phyloP scores from a whole-genome alignment of 495 filamentous ascomycete species.

The Thermothielavioides terrestris region DNA sequence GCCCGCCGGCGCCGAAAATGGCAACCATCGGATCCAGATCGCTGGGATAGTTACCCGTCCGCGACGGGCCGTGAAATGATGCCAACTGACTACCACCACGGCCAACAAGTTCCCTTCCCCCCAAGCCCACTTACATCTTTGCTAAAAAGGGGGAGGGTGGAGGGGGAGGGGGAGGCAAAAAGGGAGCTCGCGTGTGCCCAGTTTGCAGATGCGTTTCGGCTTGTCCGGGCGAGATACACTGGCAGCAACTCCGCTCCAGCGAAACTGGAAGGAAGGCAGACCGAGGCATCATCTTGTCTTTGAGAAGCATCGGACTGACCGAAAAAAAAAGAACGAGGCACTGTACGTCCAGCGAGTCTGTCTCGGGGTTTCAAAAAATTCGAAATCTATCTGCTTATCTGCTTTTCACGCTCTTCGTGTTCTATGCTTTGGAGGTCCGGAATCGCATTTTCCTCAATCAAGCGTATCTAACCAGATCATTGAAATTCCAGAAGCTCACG shows the following conservation, averaged over 20 bases:
- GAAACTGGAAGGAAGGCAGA: neutral
- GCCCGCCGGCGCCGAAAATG: neutral
- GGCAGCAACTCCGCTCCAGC: no score
- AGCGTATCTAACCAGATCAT: no score
- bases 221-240: no score
- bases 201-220: no score
- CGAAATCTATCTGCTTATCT: no score
- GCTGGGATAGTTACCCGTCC: slow-evolving; percentile 2
- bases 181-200: no score
- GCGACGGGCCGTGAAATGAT: neutral
- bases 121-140: no score
- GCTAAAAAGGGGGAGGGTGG: no score
- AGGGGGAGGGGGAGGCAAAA: no score
- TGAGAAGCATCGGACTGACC: neutral
- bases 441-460: no score
- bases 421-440: neutral
- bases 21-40: slow-evolving; percentile 5
- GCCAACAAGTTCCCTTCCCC: neutral
- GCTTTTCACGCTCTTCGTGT: no score
- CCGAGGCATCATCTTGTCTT: neutral
- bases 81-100: neutral
- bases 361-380: neutral
- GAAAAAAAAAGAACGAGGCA: neutral
- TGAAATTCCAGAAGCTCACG: no score
- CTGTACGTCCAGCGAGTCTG: neutral